Conservation (phyloP, 2,329 filamentous ascomycete genomes). For the Penicillium sp. region DNA sequence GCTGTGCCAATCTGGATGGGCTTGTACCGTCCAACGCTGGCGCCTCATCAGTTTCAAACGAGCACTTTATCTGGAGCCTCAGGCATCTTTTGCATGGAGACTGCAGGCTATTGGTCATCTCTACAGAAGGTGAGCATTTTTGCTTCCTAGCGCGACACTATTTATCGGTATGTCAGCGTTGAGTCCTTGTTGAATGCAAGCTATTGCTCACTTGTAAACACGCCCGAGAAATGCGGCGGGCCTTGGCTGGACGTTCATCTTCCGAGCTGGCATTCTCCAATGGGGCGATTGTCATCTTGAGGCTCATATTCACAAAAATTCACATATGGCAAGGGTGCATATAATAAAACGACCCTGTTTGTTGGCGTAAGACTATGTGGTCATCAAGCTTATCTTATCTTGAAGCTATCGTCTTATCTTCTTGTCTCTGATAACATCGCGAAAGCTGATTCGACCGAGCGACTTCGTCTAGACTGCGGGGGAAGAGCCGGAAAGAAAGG, state of each 20-base stretch:
- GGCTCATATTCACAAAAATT: not conserved
- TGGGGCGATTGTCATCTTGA: not conserved
- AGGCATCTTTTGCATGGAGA: slow-evolving; percentile 14
- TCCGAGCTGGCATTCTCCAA: slow-evolving; percentile 4
- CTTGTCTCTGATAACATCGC: not conserved
- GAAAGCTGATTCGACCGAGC: not conserved
- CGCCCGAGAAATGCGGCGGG: slow-evolving; percentile 18
- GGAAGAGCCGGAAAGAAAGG: not conserved
- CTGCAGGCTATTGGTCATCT: slow-evolving; percentile 1
- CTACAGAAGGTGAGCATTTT: slow-evolving; percentile 8
- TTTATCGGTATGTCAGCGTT: not conserved
- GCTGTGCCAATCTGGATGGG: slow-evolving; percentile 11
- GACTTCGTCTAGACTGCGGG: not conserved
- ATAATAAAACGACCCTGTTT: too few relatives aligned
- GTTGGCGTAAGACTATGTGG: not conserved
- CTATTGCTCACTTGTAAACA: slow-evolving; percentile 17
- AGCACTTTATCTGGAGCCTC: slow-evolving; percentile 11
- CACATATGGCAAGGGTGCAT: too few relatives aligned
- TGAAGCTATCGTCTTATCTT: not conserved
- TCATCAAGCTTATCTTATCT: not conserved
- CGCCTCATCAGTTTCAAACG: slow-evolving; percentile 12
- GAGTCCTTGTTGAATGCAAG: not conserved
- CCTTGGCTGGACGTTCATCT: slow-evolving; percentile 12
- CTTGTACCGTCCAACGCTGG: slow-evolving; percentile 7
- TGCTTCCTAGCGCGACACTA: slow-evolving; percentile 21